Conservation (phyloP, 345 rosid species). For the Lepidium africanum region DNA sequence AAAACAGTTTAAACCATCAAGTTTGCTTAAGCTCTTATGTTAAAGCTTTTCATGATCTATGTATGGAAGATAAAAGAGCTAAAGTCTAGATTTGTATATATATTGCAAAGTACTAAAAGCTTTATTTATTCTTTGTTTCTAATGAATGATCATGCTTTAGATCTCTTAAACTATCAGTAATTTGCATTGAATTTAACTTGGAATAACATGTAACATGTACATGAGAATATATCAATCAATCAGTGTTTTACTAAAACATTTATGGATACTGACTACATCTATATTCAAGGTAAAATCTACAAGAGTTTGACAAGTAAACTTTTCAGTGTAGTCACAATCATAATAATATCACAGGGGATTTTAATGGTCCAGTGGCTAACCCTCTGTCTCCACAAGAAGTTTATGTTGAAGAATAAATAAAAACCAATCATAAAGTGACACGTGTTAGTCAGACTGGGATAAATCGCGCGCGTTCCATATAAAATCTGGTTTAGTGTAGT, state of each 20-base stretch:
- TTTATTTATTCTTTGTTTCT: neutral
- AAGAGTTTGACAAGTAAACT: neutral
- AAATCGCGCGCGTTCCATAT: neutral
- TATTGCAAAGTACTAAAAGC: neutral
- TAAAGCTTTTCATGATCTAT: slow-evolving; percentile 19
- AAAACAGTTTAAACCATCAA: slow-evolving; percentile 38
- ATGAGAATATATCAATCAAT: neutral
- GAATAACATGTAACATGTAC: slow-evolving; percentile 14
- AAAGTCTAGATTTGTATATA: slow-evolving; percentile 18
- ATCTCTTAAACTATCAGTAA: neutral
- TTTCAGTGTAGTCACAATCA: slow-evolving; percentile 9
- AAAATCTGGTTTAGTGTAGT: neutral
- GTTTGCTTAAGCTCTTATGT: slow-evolving; percentile 49
- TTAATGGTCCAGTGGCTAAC: neutral
- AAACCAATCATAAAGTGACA: no score
- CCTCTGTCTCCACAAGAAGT: no score
- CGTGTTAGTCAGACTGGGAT: no score
- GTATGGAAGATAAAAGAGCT: slow-evolving; percentile 6
- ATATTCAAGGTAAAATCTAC: neutral
- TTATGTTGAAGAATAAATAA: no score
- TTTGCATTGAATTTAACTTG: slow-evolving; percentile 3
- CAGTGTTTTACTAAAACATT: neutral
- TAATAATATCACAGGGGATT: neutral
- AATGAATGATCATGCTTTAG: neutral
- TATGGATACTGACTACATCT: neutral